These are phyloP conservation scores for Kwoniella pini DNA, from an alignment of 768 basidiomycete genomes.

Conservation along the genomic window DNA sequence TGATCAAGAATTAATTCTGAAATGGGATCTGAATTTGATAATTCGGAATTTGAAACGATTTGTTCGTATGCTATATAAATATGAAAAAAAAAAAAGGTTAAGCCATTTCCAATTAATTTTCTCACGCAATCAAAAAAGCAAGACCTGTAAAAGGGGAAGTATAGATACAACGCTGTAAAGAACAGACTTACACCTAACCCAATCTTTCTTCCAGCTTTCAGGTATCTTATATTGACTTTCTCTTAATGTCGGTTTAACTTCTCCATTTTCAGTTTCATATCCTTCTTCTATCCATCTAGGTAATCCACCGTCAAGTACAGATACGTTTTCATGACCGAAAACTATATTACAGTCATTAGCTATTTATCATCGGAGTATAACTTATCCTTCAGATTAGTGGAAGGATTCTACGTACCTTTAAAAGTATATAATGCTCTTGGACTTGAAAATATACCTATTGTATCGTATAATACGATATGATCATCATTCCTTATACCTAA, in stretches of 20 bases:
- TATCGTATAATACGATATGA: constrained; percentile 88
- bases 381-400: too few relatives aligned
- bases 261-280: constrained; percentile 38
- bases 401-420: constrained; percentile 60
- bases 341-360: constrained; percentile 52
- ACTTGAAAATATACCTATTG: constrained; percentile 84
- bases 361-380: too few relatives aligned
- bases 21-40: constrained; percentile 55
- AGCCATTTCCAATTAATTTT: too few relatives aligned
- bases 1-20: constrained; percentile 84
- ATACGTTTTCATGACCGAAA: constrained; percentile 83
- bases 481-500: constrained; percentile 72
- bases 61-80: constrained; percentile 84
- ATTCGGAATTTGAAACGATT: constrained; percentile 69
- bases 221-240: constrained; percentile 24
- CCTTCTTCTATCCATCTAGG: constrained; percentile 76
- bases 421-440: constrained; percentile 95
- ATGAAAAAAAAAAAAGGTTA: too few relatives aligned
- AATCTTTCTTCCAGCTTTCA: constrained; percentile 20
- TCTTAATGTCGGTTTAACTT: constrained; percentile 17
- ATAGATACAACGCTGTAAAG: too few relatives aligned
- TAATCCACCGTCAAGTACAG: constrained; percentile 89
- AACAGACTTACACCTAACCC: constrained; percentile 40
- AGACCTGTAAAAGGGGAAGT: too few relatives aligned
- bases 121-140: too few relatives aligned